These are phyloP conservation scores for Podospora didyma DNA, from an alignment of 495 filamentous ascomycete species.

Conservation along the genomic window DNA sequence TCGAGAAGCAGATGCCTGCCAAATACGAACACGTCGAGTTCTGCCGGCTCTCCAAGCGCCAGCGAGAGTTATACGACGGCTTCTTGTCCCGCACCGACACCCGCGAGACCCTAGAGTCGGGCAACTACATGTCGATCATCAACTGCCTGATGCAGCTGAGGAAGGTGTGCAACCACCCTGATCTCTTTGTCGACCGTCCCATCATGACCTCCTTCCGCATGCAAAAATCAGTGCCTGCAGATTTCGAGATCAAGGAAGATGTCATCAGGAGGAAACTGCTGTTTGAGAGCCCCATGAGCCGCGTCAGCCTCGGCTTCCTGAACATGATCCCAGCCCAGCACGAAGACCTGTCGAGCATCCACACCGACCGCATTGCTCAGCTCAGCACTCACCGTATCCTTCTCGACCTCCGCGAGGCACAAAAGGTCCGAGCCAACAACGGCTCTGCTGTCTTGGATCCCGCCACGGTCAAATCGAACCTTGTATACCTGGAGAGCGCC, in stretches of 20 bases:
- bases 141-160: conserved; percentile 97
- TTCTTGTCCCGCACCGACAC: conserved; percentile 95
- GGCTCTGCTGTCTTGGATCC: conserved; percentile 58
- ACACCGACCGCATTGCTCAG: conserved; percentile 58
- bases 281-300: conserved; percentile 58
- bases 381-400: conserved; percentile 62
- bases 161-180: conserved; percentile 98
- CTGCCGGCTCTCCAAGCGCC: conserved; percentile 89
- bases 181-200: conserved; percentile 95
- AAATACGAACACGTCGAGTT: conserved; percentile 97
- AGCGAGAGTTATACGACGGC: conserved; percentile 92
- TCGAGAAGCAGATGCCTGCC: conserved; percentile 98
- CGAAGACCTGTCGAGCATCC: conserved; percentile 59
- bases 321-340: conserved; percentile 74
- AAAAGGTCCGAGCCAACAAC: conserved; percentile 56
- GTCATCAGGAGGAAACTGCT: conserved; percentile 66
- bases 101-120: conserved; percentile 80
- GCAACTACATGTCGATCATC: conserved; percentile 96
- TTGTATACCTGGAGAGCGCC: conserved; percentile 68
- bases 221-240: conserved; percentile 72
- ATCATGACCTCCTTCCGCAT: conserved; percentile 97
- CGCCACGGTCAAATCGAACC: conserved; percentile 59
- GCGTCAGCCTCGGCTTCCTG: conserved; percentile 70
- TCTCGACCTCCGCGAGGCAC: conserved; percentile 58
- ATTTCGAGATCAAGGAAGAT: conserved; percentile 72